Conservation (phyloP, 2,329 filamentous ascomycete genomes). For the Calonectria hawksworthii region DNA sequence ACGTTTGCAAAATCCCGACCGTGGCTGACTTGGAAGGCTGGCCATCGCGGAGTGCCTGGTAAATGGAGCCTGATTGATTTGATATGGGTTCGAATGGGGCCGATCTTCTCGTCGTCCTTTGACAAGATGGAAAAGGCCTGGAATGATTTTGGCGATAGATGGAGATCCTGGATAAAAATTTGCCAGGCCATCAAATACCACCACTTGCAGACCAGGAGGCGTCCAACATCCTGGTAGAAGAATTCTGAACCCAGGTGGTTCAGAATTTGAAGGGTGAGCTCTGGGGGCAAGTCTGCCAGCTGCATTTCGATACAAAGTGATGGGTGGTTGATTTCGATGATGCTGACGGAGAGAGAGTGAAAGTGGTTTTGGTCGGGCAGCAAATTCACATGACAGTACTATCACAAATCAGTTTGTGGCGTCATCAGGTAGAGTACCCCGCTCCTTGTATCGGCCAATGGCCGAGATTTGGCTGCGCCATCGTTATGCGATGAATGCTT, state of each 20-base stretch:
- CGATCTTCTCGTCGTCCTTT: neutral
- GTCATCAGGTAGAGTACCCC: slow-evolving; percentile 1
- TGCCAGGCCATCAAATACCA: neutral
- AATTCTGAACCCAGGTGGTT: neutral
- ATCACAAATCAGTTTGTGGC: slow-evolving; percentile 6
- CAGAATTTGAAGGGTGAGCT: neutral
- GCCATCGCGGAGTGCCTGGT: neutral
- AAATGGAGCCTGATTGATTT: neutral
- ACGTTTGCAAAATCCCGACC: neutral
- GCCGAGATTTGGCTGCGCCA: neutral
- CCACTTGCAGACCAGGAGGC: neutral
- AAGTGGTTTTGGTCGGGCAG: neutral
- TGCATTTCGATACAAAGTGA: neutral
- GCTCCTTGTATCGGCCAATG: neutral
- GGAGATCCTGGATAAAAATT: neutral
- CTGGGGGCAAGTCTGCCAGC: neutral
- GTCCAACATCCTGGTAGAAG: neutral
- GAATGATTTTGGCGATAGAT: neutral
- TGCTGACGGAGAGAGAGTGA: neutral
- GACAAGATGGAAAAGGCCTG: neutral
- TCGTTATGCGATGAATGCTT: neutral
- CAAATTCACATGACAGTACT: neutral
- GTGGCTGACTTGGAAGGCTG: neutral
- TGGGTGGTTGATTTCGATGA: neutral
- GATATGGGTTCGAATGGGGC: neutral